Conservation (phyloP, 768 basidiomycete species). For the Termitomyces sp. region DNA sequence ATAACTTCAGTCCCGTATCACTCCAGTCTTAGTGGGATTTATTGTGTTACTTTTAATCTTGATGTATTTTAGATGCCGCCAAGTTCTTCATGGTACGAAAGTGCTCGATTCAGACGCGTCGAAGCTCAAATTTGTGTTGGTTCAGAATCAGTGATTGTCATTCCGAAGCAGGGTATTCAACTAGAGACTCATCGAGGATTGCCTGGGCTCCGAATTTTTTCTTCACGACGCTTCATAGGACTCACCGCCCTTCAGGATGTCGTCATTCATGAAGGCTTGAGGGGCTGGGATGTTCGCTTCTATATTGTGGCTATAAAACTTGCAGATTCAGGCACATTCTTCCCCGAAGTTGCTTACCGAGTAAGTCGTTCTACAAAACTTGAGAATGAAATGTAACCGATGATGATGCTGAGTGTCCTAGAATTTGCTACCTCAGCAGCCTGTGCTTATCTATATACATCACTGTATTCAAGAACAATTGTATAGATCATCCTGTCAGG, state of each 20-base stretch:
- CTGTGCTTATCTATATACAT: constrained; percentile 55
- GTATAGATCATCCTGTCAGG: constrained; percentile 10
- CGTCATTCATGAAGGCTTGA: constrained; percentile 69
- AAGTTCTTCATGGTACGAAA: constrained; percentile 10
- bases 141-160: constrained; percentile 63
- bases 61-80: constrained; percentile 3
- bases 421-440: constrained; percentile 62
- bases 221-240: constrained; percentile 55
- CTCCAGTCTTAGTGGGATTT: not conserved
- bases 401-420: constrained; percentile 19
- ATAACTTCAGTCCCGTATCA: not conserved
- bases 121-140: not conserved
- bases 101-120: not conserved
- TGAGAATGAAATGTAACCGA: not conserved
- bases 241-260: constrained; percentile 48
- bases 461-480: constrained; percentile 49
- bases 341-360: constrained; percentile 53
- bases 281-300: constrained; percentile 66
- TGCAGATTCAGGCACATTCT: constrained; percentile 20
- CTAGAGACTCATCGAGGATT: constrained; percentile 66
- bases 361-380: constrained; percentile 29
- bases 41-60: constrained; percentile 16
- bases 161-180: constrained; percentile 68
- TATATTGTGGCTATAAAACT: constrained; percentile 50
- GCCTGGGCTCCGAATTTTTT: constrained; percentile 28